Evolutionary conservation across 2,329 filamentous ascomycete species (phyloP), one percentile per base, ranked within the genome.

Genomic region (Scopulariopsis brevicaulis): DNA sequence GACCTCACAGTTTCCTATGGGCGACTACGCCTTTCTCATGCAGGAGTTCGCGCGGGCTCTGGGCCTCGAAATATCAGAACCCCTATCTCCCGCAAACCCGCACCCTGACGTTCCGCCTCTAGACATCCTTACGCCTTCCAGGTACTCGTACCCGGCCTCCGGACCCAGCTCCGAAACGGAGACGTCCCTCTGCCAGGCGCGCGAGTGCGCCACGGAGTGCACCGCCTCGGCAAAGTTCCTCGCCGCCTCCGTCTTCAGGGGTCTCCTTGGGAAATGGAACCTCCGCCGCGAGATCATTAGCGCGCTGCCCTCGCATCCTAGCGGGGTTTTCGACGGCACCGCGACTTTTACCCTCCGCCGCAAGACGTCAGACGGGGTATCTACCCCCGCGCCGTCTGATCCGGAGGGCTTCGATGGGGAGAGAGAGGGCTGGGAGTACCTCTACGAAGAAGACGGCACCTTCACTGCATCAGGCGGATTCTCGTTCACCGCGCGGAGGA

Each of bases 21-120:
- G 85, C 11, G 90, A 95, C 69, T 93, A 92, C 67, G 70, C 83
- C 8, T 92, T 84, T 60, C 71, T 93, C 14, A 85, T 93, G 77
- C 84, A 90, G 62, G 81, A 87, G 14, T 83, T 92, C 59, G 76
- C 84, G 14, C 68, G 76, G 2, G 79, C 83, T 0, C 73, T 90
- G 2, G 76, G 73, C 0, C 74, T 90, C 10, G 68, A 65, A 34
- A 77, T 72, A 34, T 66, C 62, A 18, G 66, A 62, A n/a, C 65
- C 70, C 18, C 64, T 61, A 51, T 20, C 59, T 11, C 50, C 64
- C 50, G 32, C 50, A 5, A 15, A 32, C 25, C 24, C 56, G 8
- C 28, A 32, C 28, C 28, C 28, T 8, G 28, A 32, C 28, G 37
- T 65, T 1, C 63, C 66, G 32, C 60, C 63, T 11, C 71, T 68